A percentile compares a stretch with the other conserved stretches of the same genome.
Evolutionary conservation across 345 rosid genomes (phyloP).

Genomic region (Raphanus raphanistrum): DNA sequence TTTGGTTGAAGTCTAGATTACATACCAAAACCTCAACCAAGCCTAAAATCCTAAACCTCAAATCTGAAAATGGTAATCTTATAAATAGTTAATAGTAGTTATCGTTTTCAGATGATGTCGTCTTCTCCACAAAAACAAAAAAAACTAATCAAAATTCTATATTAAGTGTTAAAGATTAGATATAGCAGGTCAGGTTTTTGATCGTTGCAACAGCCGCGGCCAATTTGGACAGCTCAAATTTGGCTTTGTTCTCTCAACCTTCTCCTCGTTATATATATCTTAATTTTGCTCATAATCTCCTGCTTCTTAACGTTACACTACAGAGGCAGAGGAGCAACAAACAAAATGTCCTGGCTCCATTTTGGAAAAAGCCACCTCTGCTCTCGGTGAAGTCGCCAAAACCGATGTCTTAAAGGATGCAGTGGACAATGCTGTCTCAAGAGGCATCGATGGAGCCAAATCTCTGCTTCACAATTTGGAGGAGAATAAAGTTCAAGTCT

Average conservation of each 20-base stretch:
- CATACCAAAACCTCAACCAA: neutral
- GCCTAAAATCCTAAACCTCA: neutral
- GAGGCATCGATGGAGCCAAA: conserved; percentile 39
- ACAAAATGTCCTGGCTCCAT: conserved; percentile 25
- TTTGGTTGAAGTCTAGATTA: neutral
- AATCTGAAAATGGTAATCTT: neutral
- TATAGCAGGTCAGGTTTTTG: neutral
- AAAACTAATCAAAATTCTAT: neutral
- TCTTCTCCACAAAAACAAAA: neutral
- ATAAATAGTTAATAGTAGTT: neutral
- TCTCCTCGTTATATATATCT: conserved; percentile 15
- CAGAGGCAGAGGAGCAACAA: conserved; percentile 6
- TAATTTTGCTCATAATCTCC: conserved; percentile 10
- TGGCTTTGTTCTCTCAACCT: neutral
- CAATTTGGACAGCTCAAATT: neutral
- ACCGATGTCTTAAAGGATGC: conserved; percentile 28
- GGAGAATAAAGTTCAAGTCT: conserved; percentile 39
- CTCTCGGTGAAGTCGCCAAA: conserved; percentile 11
- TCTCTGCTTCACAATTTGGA: conserved; percentile 27
- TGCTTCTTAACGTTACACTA: conserved; percentile 10
- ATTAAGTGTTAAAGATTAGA: neutral
- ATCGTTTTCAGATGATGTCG: neutral
- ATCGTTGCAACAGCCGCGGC: neutral
- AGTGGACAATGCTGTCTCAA: conserved; percentile 32
- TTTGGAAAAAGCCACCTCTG: conserved; percentile 34